These are phyloP conservation scores for Suhomyces kunorum DNA, from an alignment of 1,139 yeast species.

Conservation along the genomic window DNA sequence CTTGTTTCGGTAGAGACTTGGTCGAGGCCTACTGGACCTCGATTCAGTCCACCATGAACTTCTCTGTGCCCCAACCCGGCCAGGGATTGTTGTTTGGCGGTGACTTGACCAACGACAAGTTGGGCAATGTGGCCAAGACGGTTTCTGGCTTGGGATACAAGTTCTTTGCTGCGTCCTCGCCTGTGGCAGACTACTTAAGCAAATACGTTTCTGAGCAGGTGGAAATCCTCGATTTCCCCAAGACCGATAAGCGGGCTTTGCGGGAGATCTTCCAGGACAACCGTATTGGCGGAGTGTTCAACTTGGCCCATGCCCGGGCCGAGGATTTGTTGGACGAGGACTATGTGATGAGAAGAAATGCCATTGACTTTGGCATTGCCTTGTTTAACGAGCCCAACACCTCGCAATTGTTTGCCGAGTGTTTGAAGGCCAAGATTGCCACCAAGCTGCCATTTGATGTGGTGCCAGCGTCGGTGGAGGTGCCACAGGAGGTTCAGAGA, in stretches of 20 bases:
- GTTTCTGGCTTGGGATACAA: slow-evolving; percentile 78
- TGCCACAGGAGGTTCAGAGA: slow-evolving; percentile 85
- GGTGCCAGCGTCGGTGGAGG: slow-evolving; percentile 48
- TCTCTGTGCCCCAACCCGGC: slow-evolving; percentile 89
- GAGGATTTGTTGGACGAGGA: slow-evolving; percentile 82
- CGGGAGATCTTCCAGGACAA: slow-evolving; percentile 89
- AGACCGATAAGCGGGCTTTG: slow-evolving; percentile 86
- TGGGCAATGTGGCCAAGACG: slow-evolving; percentile 72
- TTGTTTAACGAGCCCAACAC: slow-evolving; percentile 96
- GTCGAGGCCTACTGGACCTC: slow-evolving; percentile 97
- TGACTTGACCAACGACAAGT: slow-evolving; percentile 68
- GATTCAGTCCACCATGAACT: slow-evolving; percentile 95
- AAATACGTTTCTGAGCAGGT: slow-evolving; percentile 50
- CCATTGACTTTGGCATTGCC: slow-evolving; percentile 96
- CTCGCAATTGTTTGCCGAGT: slow-evolving; percentile 80
- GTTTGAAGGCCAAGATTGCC: slow-evolving; percentile 73
- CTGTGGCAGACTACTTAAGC: slow-evolving; percentile 67
- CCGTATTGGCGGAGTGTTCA: slow-evolving; percentile 84
- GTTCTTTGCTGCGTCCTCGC: slow-evolving; percentile 72
- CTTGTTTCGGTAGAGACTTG: slow-evolving; percentile 86
- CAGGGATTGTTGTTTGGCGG: slow-evolving; percentile 92
- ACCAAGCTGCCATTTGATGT: slow-evolving; percentile 48
- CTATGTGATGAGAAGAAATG: slow-evolving; percentile 97
- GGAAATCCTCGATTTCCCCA: slow-evolving; percentile 83
- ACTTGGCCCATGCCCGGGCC: slow-evolving; percentile 88